Conservation (phyloP, 2,329 filamentous ascomycete genomes). For the Onygena corvina region DNA sequence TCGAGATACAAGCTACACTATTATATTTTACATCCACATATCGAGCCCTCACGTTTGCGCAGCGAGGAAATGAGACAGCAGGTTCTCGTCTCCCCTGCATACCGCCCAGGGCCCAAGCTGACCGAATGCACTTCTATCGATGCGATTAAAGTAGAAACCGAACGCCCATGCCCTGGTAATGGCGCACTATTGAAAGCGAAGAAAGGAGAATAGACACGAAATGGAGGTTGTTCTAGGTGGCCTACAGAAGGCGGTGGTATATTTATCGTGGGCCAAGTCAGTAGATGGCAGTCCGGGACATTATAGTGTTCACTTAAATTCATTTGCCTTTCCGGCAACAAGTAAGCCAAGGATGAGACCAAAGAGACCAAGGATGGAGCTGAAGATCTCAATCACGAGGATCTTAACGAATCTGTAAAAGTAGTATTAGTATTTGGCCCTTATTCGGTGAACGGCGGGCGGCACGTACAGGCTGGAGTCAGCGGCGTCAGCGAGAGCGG, state of each 20-base stretch:
- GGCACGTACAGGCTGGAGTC: conserved; percentile 69
- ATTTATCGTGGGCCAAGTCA: conserved; percentile 7
- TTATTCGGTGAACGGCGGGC: conserved; percentile 27
- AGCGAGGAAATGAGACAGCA: not conserved
- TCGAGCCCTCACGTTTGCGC: conserved; percentile 2
- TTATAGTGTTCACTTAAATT: conserved; percentile 42
- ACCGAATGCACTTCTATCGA: conserved; percentile 14
- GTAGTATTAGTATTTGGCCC: not conserved
- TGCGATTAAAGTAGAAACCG: conserved; percentile 6
- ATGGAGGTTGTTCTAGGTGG: not conserved
- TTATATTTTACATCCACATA: conserved; percentile 6
- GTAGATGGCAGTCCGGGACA: not conserved
- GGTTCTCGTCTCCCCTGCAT: not conserved
- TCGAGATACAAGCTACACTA: conserved; percentile 6
- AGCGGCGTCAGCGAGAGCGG: conserved; percentile 87
- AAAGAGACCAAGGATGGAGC: conserved; percentile 90
- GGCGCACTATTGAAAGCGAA: conserved; percentile 9
- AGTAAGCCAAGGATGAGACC: conserved; percentile 90
- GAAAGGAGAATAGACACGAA: not conserved
- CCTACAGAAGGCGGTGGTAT: not conserved
- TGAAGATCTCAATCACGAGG: conserved; percentile 98
- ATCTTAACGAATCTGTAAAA: conserved; percentile 82
- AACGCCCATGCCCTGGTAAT: conserved; percentile 17
- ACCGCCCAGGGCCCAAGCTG: conserved; percentile 19
- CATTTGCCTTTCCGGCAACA: conserved; percentile 67